Base-by-base conservation (phyloP, 176 grass and related monocot genomes). In the Lolium rigidum region DNA sequence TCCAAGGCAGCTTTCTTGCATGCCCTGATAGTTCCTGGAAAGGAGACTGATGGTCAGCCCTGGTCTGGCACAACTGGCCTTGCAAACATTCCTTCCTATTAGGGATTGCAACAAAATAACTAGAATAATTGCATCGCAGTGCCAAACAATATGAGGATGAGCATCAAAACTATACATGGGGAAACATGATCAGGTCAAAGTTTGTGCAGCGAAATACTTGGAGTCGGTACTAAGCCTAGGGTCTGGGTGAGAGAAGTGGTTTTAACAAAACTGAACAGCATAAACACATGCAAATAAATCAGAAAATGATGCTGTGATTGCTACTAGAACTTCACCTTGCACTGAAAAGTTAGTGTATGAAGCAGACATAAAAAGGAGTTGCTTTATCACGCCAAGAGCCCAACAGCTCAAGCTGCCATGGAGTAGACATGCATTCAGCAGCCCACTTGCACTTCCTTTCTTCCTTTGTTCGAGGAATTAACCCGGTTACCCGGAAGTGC, bases 1-100 rank as follows among this genome's bases (percentile, higher is more conserved):
- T 89, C 90, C 38, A 91, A 54, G 3, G 92, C 89, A 46, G 89
- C 89, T 78, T 70, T 87, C 76, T 87, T 91, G 70, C 86, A 91
- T 21, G 86, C 55, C 83, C 84, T 94, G 17, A 91, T 91, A 49
- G 48, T 84, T 83, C 86, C 92, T 91, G 38, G 1, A 21, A 47
- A 59, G 18, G 54, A 1, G 0, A 49, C 14, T 38, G 28, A 54
- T 62, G 20, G 67, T 26, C 43, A 73, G 55, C 7, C 18, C 21
- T 52, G 35, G 31, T 22, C 6, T 43, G 7, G 20, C 31, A 68
- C 7, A 44, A 8, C 11, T 9, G 2, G 21, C 6, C 28, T 43
- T 57, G 51, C 49, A 70, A 50, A 69, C 55, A 41, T 46, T 26
- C 24, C 28, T 20, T 50, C 16, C 65, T 68, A 6, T 39, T 70